Conservation (phyloP, 345 rosid species). For the Angophora floribunda region DNA sequence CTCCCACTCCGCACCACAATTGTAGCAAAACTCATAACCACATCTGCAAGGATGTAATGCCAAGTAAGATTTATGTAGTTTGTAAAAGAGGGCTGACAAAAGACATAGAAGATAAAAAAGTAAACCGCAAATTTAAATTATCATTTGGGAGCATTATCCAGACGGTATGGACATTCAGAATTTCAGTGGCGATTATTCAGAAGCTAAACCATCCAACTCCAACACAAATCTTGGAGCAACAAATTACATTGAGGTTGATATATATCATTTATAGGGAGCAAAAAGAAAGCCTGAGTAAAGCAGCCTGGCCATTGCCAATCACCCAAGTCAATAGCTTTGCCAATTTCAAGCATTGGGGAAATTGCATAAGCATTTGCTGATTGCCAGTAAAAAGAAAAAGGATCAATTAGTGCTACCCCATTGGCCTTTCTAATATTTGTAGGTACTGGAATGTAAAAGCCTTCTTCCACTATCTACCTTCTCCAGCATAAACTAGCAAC, state of each 20-base stretch:
- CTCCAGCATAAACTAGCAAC: neutral
- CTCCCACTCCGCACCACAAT: constrained; percentile 45
- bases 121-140: neutral
- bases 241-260: neutral
- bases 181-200: neutral
- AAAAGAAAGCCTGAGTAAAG: neutral
- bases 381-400: neutral
- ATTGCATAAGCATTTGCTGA: neutral
- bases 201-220: neutral
- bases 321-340: neutral
- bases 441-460: neutral
- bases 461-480: neutral
- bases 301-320: neutral
- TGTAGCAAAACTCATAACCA: constrained; percentile 58
- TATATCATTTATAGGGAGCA: neutral
- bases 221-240: neutral
- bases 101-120: neutral
- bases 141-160: neutral
- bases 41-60: constrained; percentile 13
- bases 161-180: neutral
- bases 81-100: neutral
- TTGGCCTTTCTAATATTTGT: neutral
- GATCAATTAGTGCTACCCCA: neutral
- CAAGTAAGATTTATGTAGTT: rapidly evolving
- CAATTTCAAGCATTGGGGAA: neutral